Conservation (phyloP, 805 yeast species). For the Yarrowia divulgata region DNA sequence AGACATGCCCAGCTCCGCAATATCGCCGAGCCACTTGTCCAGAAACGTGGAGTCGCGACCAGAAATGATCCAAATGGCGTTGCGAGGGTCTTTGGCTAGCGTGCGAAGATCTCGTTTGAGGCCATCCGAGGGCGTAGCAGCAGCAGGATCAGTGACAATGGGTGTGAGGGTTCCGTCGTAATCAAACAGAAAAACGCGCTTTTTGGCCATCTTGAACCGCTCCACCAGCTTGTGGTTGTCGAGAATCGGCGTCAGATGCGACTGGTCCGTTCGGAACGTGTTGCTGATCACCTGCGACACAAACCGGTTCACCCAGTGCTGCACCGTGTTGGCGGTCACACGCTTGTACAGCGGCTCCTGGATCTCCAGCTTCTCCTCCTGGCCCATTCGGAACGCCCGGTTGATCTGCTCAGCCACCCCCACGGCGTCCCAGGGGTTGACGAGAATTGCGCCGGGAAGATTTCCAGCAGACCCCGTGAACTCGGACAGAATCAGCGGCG, state of each 20-base stretch:
- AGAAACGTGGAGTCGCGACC: slow-evolving; percentile 94
- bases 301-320: slow-evolving; percentile 77
- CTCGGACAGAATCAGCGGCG: slow-evolving; percentile 88
- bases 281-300: slow-evolving; percentile 55
- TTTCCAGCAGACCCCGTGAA: slow-evolving; percentile 83
- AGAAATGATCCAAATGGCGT: slow-evolving; percentile 92
- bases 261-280: slow-evolving; percentile 52
- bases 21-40: slow-evolving; percentile 84
- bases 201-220: slow-evolving; percentile 64
- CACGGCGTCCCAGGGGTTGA: slow-evolving; percentile 97
- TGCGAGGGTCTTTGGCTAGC: slow-evolving; percentile 75
- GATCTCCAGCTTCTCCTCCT: slow-evolving; percentile 52
- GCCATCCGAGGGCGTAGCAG: slow-evolving; percentile 90
- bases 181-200: slow-evolving; percentile 87
- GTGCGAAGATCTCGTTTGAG: slow-evolving; percentile 64
- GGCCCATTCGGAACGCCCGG: slow-evolving; percentile 65
- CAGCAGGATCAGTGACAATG: slow-evolving; percentile 96
- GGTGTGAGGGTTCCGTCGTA: slow-evolving; percentile 98
- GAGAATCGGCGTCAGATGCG: slow-evolving; percentile 78
- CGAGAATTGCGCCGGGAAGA: slow-evolving; percentile 62
- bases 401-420: slow-evolving; percentile 88
- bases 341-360: slow-evolving; percentile 60
- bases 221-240: slow-evolving; percentile 70
- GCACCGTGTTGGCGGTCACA: slow-evolving; percentile 75
- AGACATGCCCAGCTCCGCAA: slow-evolving; percentile 74